These are phyloP conservation scores for Sugiyamaella neomexicana DNA, from an alignment of 1,139 yeast genomes.

Conservation along the genomic window DNA sequence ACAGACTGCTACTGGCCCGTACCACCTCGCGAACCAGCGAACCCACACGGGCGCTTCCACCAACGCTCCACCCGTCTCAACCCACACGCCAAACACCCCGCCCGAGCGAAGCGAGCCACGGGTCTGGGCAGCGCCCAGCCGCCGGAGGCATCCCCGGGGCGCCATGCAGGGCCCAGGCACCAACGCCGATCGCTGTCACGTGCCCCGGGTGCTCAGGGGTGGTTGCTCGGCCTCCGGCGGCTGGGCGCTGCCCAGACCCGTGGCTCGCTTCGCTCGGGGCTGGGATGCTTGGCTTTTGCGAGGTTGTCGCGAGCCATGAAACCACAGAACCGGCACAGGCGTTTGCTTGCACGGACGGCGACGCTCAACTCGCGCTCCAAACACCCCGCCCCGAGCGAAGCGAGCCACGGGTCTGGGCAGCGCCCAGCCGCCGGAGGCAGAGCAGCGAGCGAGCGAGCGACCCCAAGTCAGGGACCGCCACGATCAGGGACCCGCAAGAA, in stretches of 20 bases:
- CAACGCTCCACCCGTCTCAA: no score
- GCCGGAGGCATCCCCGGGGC: neutral
- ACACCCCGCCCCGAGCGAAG: neutral
- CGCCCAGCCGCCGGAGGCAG: no score
- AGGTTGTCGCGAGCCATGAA: neutral
- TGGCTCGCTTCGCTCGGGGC: neutral
- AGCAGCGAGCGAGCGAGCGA: no score
- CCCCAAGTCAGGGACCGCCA: neutral
- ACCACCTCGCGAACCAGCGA: no score
- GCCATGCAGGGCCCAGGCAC: neutral
- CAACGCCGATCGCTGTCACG: neutral
- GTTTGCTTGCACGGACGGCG: neutral
- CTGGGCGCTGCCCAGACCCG: constrained; percentile 9
- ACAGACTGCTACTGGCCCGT: no score
- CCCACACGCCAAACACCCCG: no score
- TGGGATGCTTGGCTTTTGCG: neutral
- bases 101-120: constrained; percentile 9
- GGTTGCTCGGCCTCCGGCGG: constrained; percentile 5
- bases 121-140: neutral
- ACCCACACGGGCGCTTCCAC: no score
- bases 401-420: neutral
- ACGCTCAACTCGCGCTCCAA: neutral
- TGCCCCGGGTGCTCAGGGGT: neutral
- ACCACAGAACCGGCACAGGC: neutral
- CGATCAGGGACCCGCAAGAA: neutral